phyloP scores from a whole-genome alignment of 1,284 basidiomycete species.

The Clitocybe nebularis region DNA sequence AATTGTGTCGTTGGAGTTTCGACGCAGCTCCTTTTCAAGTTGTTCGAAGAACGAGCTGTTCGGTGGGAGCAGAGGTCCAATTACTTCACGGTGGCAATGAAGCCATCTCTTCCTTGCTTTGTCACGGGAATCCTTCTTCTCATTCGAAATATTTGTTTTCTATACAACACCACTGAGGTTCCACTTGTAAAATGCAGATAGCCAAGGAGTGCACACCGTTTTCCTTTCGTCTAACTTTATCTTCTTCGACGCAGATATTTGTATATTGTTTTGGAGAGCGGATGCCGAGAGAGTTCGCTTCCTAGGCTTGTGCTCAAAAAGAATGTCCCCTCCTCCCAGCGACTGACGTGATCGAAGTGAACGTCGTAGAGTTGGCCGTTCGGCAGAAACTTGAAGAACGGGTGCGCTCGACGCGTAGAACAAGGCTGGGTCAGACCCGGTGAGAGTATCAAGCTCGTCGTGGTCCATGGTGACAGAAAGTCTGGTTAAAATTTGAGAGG shows the following conservation, averaged over 20 bases:
- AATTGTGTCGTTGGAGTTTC: slow-evolving; percentile 6
- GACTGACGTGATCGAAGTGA: slow-evolving; percentile 15
- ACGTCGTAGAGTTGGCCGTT: slow-evolving; percentile 8
- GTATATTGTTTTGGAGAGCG: slow-evolving; percentile 7
- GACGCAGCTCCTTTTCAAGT: slow-evolving; percentile 21
- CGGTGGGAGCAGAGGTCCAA: slow-evolving; percentile 37
- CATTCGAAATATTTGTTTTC: slow-evolving; percentile 31
- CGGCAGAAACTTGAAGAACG: not conserved
- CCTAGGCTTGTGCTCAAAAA: slow-evolving; percentile 1
- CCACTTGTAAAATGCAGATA: not conserved
- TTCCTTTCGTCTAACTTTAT: slow-evolving; percentile 33
- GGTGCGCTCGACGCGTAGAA: slow-evolving; percentile 11
- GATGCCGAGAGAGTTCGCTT: slow-evolving; percentile 19
- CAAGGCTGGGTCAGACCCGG: not conserved
- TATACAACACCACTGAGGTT: slow-evolving; percentile 15
- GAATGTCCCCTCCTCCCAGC: not conserved
- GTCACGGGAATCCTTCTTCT: slow-evolving; percentile 32
- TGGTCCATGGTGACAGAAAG: slow-evolving; percentile 4
- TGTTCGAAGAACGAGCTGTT: slow-evolving; percentile 29
- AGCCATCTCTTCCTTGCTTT: slow-evolving; percentile 37
- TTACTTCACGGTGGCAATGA: slow-evolving; percentile 32
- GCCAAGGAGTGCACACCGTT: slow-evolving; percentile 24
- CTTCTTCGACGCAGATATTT: slow-evolving; percentile 24
- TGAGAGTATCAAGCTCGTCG: slow-evolving; percentile 16
- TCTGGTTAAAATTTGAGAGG: not conserved